phyloP scores from a whole-genome alignment of 805 yeast genomes.

The Brettanomyces sp. region DNA sequence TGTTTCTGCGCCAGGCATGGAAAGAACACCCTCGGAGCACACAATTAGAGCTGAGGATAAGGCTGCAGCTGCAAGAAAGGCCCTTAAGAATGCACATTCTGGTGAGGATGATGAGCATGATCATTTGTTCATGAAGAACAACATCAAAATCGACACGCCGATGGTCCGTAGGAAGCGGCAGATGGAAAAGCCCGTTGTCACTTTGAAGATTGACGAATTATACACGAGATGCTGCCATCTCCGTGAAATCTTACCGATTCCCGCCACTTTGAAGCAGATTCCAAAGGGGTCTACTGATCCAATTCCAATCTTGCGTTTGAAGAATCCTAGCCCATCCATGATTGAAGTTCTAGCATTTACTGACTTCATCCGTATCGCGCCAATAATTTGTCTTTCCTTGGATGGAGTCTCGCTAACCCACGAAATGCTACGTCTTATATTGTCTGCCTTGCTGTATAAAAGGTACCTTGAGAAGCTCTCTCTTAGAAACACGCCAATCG shows the following conservation, averaged over 20 bases:
- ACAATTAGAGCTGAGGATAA: slow-evolving; percentile 23
- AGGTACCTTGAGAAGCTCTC: slow-evolving; percentile 62
- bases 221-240: slow-evolving; percentile 91
- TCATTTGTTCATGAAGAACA: slow-evolving; percentile 3
- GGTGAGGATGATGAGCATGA: slow-evolving; percentile 11
- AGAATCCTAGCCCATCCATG: slow-evolving; percentile 85
- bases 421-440: slow-evolving; percentile 68
- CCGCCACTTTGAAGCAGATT: slow-evolving; percentile 77
- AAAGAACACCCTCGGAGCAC: slow-evolving; percentile 14
- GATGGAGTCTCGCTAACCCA: slow-evolving; percentile 71
- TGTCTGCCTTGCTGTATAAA: slow-evolving; percentile 61
- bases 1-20: slow-evolving; percentile 12
- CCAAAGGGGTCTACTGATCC: slow-evolving; percentile 74
- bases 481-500: slow-evolving; percentile 68
- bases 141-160: slow-evolving; percentile 61
- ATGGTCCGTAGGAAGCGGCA: slow-evolving; percentile 31
- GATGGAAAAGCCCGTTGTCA: slow-evolving; percentile 30
- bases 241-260: slow-evolving; percentile 85
- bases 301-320: slow-evolving; percentile 55
- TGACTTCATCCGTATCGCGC: slow-evolving; percentile 81
- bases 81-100: slow-evolving; percentile 11
- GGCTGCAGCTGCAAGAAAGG: slow-evolving; percentile 21
- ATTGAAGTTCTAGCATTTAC: slow-evolving; percentile 83
- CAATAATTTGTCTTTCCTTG: slow-evolving; percentile 62
- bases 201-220: slow-evolving; percentile 51